Evolutionary conservation across 139 green algal species (phyloP), one percentile per base, ranked within the genome.

Genomic region (Chlorella vulgaris): DNA sequence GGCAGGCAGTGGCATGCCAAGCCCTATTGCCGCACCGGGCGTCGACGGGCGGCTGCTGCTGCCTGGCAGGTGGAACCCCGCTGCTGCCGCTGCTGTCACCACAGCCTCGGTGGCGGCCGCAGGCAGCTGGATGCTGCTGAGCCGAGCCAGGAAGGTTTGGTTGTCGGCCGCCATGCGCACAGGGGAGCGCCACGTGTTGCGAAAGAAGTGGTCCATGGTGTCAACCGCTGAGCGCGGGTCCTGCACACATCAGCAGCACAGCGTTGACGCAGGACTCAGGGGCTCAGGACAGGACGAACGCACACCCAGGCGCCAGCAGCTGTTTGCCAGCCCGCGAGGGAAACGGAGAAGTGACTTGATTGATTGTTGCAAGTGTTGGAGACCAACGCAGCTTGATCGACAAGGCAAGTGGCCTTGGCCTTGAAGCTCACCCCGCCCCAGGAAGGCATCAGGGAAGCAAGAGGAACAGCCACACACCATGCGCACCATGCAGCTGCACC

Each of bases 161-260:
- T 85, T 85, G 50, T 88, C 84, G 2, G 78, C 71, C 2, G 79
- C 61, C 79, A 83, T 83, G 78, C 84, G 71, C 53, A 78, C 60
- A 3, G 78, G 78, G 13, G 67, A 80, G 28, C 55, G 28, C 84
- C 84, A 88, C 8, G 85, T 85, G 76, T 88, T 85, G 36, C 40
- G 78, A 58, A 89, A 89, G 40, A 85, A 85, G 15, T 43, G 35
- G 31, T 85, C 81, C 29, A 89, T 43, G 26, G 55, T 68, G 28
- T 82, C 71, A n/a, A 78, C 58, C 60, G 85, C 85, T 26, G 36
- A 55, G 2, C 33, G 50, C 26, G 84, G 79, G n/a, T 83, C 83
- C 70, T 83, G 50, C 65, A 74, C 8, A 31, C n/a, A n/a, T n/a
- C n/a, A n/a, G n/a, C n/a, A n/a, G 50, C 50, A 60, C 15, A 19